Evolutionary conservation across 2,329 filamentous ascomycete genomes (phyloP), one percentile per base, ranked within the genome.

Genomic region (Fusarium sambucinum): DNA sequence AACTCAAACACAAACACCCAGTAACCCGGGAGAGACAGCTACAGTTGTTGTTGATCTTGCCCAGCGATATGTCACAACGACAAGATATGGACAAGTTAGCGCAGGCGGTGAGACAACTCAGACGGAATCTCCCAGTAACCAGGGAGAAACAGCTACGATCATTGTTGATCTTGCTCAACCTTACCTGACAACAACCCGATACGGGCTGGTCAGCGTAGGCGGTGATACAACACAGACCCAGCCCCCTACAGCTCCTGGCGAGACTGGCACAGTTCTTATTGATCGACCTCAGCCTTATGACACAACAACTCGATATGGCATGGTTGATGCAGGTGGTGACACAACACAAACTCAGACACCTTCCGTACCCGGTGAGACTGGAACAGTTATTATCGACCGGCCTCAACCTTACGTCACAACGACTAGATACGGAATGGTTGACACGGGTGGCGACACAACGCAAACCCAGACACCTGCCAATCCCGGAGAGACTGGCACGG

Each of bases 401-500:
- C 27, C 50, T 8, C 37, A 52, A 5, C 37, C 37, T 7, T 53
- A 53, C 23, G 4, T 23, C 4, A 53, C 50, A 14, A 45, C 50
- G 6, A 53, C 30, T 11, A 5, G 53, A 8, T 55, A 55, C 19
- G 53, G 53, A 0, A 16, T 21, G 1, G 53, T 51, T 5, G 5
- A 19, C 14, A 11, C 12, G 1, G 46, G 47, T 12, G n/a, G 23
- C 1, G 47, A 50, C 6, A 19, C 47, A 27, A 55, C 38, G 3
- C 30, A 19, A 27, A 55, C 52, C 3, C 41, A 55, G 17, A 12
- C 41, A 13, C 32, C 52, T 14, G 14, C 13, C 9, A 6, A 17
- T 14, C 52, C 52, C 14, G 52, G 52, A 1, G 41, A 47, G 13
- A 38, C 30, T 3, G 52, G 41, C 6, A 55, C 52, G 14, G 52